Evolutionary conservation across 2,329 filamentous ascomycete species (phyloP).

Genomic region (Diaporthe ilicicola): DNA sequence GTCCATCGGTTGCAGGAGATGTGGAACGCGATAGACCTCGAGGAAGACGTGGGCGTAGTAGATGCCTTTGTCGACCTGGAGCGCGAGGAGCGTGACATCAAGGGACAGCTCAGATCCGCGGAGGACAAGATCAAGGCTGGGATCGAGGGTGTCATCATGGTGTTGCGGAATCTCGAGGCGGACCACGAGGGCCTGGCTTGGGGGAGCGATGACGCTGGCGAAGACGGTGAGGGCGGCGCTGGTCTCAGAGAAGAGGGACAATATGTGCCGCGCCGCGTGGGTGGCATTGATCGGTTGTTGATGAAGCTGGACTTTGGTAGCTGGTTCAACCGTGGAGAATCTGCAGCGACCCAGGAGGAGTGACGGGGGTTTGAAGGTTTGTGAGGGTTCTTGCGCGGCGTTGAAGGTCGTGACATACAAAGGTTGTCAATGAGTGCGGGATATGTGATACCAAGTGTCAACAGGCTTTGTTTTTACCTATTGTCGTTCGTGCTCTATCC

Average conservation of each 20-base stretch:
- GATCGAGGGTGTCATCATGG: slow-evolving; percentile 72
- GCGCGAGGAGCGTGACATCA: slow-evolving; percentile 76
- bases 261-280: slow-evolving; percentile 77
- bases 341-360: slow-evolving; percentile 25
- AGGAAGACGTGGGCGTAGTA: slow-evolving; percentile 82
- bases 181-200: slow-evolving; percentile 48
- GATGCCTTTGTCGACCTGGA: slow-evolving; percentile 77
- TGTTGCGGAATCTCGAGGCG: slow-evolving; percentile 55
- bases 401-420: not conserved
- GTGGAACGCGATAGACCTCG: slow-evolving; percentile 81
- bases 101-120: slow-evolving; percentile 69
- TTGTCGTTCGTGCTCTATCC: not conserved
- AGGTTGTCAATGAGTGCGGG: not conserved
- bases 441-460: slow-evolving; percentile 22
- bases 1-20: slow-evolving; percentile 78
- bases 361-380: not conserved
- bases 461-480: not conserved
- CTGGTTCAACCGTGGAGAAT: slow-evolving; percentile 56
- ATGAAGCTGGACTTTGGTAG: slow-evolving; percentile 87
- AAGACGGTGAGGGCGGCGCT: slow-evolving; percentile 42
- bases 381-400: slow-evolving; percentile 15
- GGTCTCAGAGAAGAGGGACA: slow-evolving; percentile 52
- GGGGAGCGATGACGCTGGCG: slow-evolving; percentile 40
- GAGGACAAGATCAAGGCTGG: slow-evolving; percentile 71
- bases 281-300: slow-evolving; percentile 82